Evolutionary conservation across 2,329 filamentous ascomycete genomes (phyloP), one percentile per base, ranked within the genome.

Genomic region (Colletotrichum godetiae): DNA sequence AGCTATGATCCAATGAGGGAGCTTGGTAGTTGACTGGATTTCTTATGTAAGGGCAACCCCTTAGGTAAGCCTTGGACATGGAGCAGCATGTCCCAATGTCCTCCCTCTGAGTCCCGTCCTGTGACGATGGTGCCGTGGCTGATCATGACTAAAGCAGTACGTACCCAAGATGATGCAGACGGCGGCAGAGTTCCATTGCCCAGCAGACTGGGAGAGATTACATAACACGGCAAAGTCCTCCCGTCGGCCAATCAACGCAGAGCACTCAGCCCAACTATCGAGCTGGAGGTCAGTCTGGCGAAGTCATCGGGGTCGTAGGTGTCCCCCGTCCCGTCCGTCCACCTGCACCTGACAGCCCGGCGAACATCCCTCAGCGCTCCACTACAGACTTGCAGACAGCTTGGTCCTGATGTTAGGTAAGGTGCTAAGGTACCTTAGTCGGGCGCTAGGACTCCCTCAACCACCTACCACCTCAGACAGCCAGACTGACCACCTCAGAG

Each of bases 291-390:
- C 24, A 42, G 42, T 63, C 37, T 42, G 37, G 37, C 37, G 60
- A 63, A 37, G 29, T 31, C 62, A 55, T 42, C 24, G 49, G 61
- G 61, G 49, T 64, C 61, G 53, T 37, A 42, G 49, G 22, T 29
- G 49, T 19, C 15, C 55, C 52, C 22, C 52, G 37, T 19, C 37
- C 37, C 37, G 53, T 56, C 52, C 62, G 22, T 33, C 52, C 49
- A 13, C 29, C 63, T 61, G 68, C 64, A 72, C 69, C 69, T 68
- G 57, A 63, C 46, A 56, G 68, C 49, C 56, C 61, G 13, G 5
- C 58, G 13, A 29, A 37, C 19, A 42, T 42, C 37, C 19, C 37
- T 42, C 37, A 42, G 15, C 37, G 37, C 37, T 42, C 37, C 37
- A 42, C 37, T 42, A 7, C 42, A 49, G 42, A 22, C 37, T 15